These are phyloP conservation scores for Neohortaea acidophila DNA, from an alignment of 495 filamentous ascomycete species.

Conservation along the genomic window DNA sequence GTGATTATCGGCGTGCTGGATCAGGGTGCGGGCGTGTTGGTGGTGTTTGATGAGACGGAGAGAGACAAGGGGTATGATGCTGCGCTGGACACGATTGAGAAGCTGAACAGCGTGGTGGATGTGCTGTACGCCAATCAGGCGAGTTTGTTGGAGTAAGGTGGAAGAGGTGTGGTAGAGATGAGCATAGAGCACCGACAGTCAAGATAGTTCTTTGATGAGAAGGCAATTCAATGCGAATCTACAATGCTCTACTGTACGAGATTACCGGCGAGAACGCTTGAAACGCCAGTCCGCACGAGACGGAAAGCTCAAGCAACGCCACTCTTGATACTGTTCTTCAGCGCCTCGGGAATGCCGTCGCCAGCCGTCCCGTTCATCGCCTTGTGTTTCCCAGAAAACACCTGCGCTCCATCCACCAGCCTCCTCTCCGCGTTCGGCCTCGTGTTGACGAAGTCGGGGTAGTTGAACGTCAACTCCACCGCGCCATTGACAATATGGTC, in stretches of 20 bases:
- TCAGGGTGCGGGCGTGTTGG: slow-evolving; percentile 92
- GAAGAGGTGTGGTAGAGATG: no score
- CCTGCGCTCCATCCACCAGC: slow-evolving; percentile 61
- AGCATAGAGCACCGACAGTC: no score
- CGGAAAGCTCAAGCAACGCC: no score
- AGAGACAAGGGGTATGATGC: slow-evolving; percentile 88
- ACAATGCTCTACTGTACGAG: no score
- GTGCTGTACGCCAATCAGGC: slow-evolving; percentile 96
- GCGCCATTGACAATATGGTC: slow-evolving; percentile 91
- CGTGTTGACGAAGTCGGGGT: slow-evolving; percentile 95
- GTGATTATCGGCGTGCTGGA: slow-evolving; percentile 95
- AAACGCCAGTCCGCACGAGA: no score
- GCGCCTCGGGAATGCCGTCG: background rate
- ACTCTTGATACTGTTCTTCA: background rate
- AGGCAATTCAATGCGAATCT: no score
- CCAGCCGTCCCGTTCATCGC: no score
- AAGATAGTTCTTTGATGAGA: no score
- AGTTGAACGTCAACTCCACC: slow-evolving; percentile 92
- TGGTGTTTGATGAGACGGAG: slow-evolving; percentile 89
- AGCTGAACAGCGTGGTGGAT: slow-evolving; percentile 93
- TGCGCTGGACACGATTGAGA: slow-evolving; percentile 87
- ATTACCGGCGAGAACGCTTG: no score
- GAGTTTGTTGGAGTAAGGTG: slow-evolving; percentile 78
- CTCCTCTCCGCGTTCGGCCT: slow-evolving; percentile 78
- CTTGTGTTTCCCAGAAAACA: slow-evolving; percentile 24